phyloP scores from a whole-genome alignment of 1,139 yeast species.

The Magnusiomyces paraingens region DNA sequence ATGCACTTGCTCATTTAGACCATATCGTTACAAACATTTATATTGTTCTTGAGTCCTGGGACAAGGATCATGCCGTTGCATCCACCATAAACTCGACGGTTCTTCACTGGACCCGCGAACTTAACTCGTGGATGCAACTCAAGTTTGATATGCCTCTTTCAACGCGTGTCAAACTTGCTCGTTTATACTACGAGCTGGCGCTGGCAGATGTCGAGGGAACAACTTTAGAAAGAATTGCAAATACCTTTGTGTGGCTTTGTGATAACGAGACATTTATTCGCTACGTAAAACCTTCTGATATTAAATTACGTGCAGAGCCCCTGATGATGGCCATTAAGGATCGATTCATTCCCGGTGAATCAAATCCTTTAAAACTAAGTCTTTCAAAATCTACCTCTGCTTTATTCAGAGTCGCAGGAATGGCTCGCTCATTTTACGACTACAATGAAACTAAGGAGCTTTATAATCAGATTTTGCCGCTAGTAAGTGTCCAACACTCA shows the following conservation, averaged over 20 bases:
- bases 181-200: conserved; percentile 67
- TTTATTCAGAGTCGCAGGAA: conserved; percentile 42
- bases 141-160: conserved; percentile 75
- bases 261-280: conserved; percentile 26
- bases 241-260: conserved; percentile 51
- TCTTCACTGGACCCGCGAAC: conserved; percentile 84
- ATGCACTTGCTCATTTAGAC: conserved; percentile 67
- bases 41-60: conserved; percentile 69
- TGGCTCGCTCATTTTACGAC: conserved; percentile 44
- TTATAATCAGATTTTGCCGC: conserved; percentile 45
- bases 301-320: conserved; percentile 14
- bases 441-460: conserved; percentile 30
- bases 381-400: conserved; percentile 38
- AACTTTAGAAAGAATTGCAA: conserved; percentile 56
- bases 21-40: conserved; percentile 76
- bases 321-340: conserved; percentile 10
- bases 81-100: conserved; percentile 72
- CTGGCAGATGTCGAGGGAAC: conserved; percentile 70
- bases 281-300: conserved; percentile 18
- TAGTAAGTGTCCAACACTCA: conserved; percentile 19
- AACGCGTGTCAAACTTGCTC: conserved; percentile 55
- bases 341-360: conserved; percentile 5
- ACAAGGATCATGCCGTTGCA: conserved; percentile 65
- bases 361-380: conserved; percentile 19
- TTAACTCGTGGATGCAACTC: conserved; percentile 71